These are phyloP conservation scores for Crotalaria pallida DNA, from an alignment of 306 rosid genomes.

Conservation along the genomic window DNA sequence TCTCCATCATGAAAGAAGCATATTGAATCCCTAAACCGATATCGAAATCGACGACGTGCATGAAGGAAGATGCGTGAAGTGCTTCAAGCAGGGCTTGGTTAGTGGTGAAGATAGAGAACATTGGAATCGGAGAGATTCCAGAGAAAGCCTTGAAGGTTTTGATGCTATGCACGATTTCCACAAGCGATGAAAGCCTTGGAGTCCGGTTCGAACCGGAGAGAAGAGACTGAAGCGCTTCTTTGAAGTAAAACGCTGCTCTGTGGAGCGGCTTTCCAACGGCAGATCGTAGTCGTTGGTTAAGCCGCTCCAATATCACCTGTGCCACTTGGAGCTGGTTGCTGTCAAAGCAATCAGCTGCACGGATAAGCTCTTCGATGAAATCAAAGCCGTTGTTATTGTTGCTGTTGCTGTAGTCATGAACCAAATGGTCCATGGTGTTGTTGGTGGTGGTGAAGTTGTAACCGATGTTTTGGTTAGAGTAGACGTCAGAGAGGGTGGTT, in stretches of 20 bases:
- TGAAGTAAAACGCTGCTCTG: slow-evolving; percentile 68
- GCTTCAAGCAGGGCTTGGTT: slow-evolving; percentile 85
- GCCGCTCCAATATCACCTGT: slow-evolving; percentile 66
- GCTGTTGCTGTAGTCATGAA: slow-evolving; percentile 7
- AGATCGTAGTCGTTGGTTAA: slow-evolving; percentile 56
- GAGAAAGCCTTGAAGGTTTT: slow-evolving; percentile 66
- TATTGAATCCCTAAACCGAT: slow-evolving; percentile 82
- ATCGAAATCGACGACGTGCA: slow-evolving; percentile 81
- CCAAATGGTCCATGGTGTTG: slow-evolving; percentile 13
- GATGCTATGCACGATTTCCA: slow-evolving; percentile 70
- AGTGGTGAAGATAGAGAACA: slow-evolving; percentile 84
- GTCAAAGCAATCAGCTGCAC: slow-evolving; percentile 79
- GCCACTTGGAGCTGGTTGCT: slow-evolving; percentile 51
- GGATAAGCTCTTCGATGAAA: slow-evolving; percentile 61
- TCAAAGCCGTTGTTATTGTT: slow-evolving; percentile 39
- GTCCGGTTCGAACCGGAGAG: slow-evolving; percentile 53
- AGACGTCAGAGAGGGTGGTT: slow-evolving; percentile 37
- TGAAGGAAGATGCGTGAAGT: slow-evolving; percentile 36
- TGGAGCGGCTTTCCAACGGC: slow-evolving; percentile 51
- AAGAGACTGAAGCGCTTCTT: slow-evolving; percentile 68
- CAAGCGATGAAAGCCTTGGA: slow-evolving; percentile 42
- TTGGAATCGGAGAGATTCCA: slow-evolving; percentile 62
- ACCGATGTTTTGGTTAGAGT: slow-evolving; percentile 24
- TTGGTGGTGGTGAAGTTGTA: not conserved
- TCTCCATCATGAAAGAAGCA: slow-evolving; percentile 81